Evolutionary conservation across 2,329 filamentous ascomycete genomes (phyloP).

Genomic region (Fusarium buxicola): DNA sequence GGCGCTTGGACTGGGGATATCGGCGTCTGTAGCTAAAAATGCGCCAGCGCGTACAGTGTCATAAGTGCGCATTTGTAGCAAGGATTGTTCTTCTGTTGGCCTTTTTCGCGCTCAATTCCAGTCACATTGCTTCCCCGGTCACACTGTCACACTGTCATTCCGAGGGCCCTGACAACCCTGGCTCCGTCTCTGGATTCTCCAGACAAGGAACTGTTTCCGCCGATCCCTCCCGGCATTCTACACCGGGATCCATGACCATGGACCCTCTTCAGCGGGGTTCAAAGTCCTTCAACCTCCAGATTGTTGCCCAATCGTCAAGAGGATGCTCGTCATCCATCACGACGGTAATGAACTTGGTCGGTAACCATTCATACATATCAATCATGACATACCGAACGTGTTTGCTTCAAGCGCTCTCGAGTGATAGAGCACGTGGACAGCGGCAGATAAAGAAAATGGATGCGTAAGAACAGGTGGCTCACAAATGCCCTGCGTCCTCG

Average conservation of each 20-base stretch:
- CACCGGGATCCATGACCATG: constrained; percentile 22
- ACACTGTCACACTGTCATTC: constrained; percentile 6
- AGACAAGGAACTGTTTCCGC: constrained; percentile 25
- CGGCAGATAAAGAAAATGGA: not conserved
- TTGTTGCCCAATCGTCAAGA: constrained; percentile 26
- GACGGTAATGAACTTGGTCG: constrained; percentile 10
- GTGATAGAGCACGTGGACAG: constrained; percentile 2
- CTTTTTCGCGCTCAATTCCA: not conserved
- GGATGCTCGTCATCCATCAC: constrained; percentile 32
- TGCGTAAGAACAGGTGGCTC: not conserved
- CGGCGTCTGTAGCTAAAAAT: no score
- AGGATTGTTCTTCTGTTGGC: not conserved
- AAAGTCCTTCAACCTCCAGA: constrained; percentile 12
- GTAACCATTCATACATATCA: not conserved
- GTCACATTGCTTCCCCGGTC: constrained; percentile 1
- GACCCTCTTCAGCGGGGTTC: constrained; percentile 16
- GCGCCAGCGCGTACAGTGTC: no score
- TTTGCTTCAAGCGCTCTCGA: constrained; percentile 2
- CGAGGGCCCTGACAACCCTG: constrained; percentile 6
- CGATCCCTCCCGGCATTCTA: constrained; percentile 32
- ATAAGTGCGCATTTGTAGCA: not conserved
- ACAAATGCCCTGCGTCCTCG: constrained; percentile 19
- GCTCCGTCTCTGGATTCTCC: constrained; percentile 18
- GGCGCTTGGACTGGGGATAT: constrained; percentile 23
- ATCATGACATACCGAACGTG: not conserved